Conservation (phyloP, 805 yeast species). For the Clavispora asparagi region DNA sequence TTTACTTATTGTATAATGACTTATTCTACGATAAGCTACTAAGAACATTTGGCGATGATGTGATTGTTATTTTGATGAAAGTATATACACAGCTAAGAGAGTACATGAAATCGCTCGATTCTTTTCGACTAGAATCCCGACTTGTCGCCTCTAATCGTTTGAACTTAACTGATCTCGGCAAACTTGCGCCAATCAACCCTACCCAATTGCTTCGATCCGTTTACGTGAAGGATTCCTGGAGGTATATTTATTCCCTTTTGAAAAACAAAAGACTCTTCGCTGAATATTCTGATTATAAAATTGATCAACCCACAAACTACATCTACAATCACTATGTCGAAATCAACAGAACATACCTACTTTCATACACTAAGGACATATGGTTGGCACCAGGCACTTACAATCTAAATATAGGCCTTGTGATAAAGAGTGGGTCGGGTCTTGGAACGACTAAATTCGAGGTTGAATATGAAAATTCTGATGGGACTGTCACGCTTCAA, state of each 20-base stretch:
- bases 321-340: slow-evolving; percentile 42
- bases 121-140: slow-evolving; percentile 25
- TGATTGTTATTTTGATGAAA: slow-evolving; percentile 24
- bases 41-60: slow-evolving; percentile 33
- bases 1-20: slow-evolving; percentile 48
- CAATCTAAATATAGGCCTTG: slow-evolving; percentile 47
- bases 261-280: slow-evolving; percentile 51
- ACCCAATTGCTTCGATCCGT: slow-evolving; percentile 9
- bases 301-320: slow-evolving; percentile 46
- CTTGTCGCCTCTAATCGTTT: slow-evolving; percentile 22
- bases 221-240: slow-evolving; percentile 52
- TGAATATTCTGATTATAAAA: slow-evolving; percentile 36
- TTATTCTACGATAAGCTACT: slow-evolving; percentile 37
- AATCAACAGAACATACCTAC: slow-evolving; percentile 44
- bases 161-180: slow-evolving; percentile 17
- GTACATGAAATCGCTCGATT: slow-evolving; percentile 36
- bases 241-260: slow-evolving; percentile 44
- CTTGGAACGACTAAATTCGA: slow-evolving; percentile 56
- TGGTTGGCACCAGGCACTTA: slow-evolving; percentile 47
- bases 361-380: slow-evolving; percentile 41
- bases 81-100: slow-evolving; percentile 34
- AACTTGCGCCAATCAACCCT: not conserved
- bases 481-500: slow-evolving; percentile 23
- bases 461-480: slow-evolving; percentile 27
- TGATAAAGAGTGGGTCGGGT: slow-evolving; percentile 50